phyloP scores from a whole-genome alignment of 306 rosid species.

The Corylus americana region DNA sequence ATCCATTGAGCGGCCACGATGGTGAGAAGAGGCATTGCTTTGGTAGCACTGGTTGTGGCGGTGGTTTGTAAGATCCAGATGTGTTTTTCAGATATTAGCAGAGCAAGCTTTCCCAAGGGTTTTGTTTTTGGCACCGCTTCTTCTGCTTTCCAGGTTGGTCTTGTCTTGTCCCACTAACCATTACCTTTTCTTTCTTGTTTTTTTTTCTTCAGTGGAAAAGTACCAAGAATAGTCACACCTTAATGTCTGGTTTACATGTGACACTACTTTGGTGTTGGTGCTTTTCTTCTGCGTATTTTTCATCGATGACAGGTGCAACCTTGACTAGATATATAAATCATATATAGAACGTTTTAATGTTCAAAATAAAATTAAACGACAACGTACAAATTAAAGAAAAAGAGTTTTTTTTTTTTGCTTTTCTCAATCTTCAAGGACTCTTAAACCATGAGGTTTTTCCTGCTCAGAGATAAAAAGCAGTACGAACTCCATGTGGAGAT shows the following conservation, averaged over 20 bases:
- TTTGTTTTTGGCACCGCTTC: constrained; percentile 91
- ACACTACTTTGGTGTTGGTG: background rate
- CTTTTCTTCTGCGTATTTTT: background rate
- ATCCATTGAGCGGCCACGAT: constrained; percentile 23
- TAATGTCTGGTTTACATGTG: background rate
- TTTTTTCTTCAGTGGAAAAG: background rate
- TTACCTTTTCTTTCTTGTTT: background rate
- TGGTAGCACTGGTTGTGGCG: constrained; percentile 27
- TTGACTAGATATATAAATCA: no score
- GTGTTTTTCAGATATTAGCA: constrained; percentile 49
- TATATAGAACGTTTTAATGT: no score
- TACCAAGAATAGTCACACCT: background rate
- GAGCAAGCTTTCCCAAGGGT: constrained; percentile 66
- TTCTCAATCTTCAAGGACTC: background rate
- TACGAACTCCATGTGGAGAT: no score
- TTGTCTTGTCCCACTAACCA: background rate
- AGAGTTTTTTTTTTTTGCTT: background rate
- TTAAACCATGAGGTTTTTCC: background rate
- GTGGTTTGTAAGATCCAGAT: constrained; percentile 34
- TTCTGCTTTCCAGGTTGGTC: constrained; percentile 78
- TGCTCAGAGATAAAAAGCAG: background rate
- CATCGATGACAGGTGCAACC: background rate
- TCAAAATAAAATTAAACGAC: background rate
- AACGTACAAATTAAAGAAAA: background rate
- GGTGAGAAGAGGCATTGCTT: constrained; percentile 30